These are phyloP conservation scores for Sugiyamaella chiloensis DNA, from an alignment of 805 yeast genomes.

Conservation along the genomic window DNA sequence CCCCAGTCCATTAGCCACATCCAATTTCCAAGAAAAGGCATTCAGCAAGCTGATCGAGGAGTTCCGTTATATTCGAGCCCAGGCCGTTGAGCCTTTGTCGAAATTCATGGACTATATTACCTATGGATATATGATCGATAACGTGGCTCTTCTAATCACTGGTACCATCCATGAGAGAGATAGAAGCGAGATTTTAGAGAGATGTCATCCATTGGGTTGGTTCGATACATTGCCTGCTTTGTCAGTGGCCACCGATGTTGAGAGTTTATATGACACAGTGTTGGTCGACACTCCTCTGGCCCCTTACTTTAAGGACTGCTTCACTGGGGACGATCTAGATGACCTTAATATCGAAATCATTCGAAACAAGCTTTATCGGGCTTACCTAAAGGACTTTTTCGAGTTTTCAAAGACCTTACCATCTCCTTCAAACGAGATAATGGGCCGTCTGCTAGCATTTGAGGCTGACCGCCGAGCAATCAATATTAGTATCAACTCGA, in stretches of 20 bases:
- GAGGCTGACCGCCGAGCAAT: conserved; percentile 96
- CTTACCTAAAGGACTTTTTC: conserved; percentile 85
- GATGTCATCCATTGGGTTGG: conserved; percentile 98
- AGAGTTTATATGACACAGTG: conserved; percentile 87
- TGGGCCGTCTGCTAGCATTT: conserved; percentile 73
- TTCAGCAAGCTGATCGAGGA: conserved; percentile 72
- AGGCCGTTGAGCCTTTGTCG: conserved; percentile 75
- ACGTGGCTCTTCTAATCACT: conserved; percentile 91
- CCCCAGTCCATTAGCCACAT: conserved; percentile 78
- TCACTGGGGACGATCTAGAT: conserved; percentile 80
- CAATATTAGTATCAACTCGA: conserved; percentile 85
- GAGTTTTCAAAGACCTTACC: conserved; percentile 63
- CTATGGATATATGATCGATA: conserved; percentile 97
- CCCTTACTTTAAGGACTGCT: conserved; percentile 88
- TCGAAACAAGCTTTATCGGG: conserved; percentile 86
- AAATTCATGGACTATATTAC: conserved; percentile 88
- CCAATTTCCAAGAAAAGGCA: conserved; percentile 78
- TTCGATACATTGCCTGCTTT: conserved; percentile 95
- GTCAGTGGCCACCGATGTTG: conserved; percentile 91
- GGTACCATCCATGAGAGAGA: conserved; percentile 97
- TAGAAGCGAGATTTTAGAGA: conserved; percentile 75
- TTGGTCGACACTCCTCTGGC: conserved; percentile 96
- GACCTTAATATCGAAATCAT: conserved; percentile 94
- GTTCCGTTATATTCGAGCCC: conserved; percentile 79
- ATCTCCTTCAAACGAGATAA: conserved; percentile 75